Percentiles rank a stretch among this genome's conserved stretches.
These are phyloP conservation scores for Russula sp. DNA, from an alignment of 768 basidiomycete genomes.

Conservation along the genomic window DNA sequence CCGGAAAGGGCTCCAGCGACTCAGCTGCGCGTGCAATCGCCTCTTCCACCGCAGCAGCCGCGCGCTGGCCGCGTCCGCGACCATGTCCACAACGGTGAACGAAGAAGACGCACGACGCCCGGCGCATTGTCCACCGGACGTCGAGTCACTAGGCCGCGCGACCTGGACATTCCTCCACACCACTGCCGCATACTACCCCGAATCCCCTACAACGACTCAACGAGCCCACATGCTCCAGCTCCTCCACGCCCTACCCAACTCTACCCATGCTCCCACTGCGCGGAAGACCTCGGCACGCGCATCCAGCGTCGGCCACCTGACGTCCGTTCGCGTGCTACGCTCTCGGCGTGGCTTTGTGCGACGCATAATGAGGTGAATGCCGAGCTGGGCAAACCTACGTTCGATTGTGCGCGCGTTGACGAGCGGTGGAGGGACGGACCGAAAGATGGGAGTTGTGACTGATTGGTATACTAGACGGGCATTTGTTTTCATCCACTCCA, in stretches of 20 bases:
- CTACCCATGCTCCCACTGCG: constrained; percentile 89
- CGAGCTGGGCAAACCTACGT: constrained; percentile 76
- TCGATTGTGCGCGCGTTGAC: constrained; percentile 78
- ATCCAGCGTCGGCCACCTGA: constrained; percentile 69
- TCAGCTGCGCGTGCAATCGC: constrained; percentile 40
- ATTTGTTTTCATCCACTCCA: neutral
- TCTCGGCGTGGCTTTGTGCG: constrained; percentile 87
- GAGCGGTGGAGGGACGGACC: constrained; percentile 95
- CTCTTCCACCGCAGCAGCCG: neutral
- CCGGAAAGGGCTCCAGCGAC: constrained; percentile 29
- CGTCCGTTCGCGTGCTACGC: constrained; percentile 61
- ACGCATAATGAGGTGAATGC: constrained; percentile 91
- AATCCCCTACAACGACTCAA: constrained; percentile 69
- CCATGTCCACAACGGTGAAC: constrained; percentile 25
- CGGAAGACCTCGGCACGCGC: constrained; percentile 72
- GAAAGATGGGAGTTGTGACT: constrained; percentile 85
- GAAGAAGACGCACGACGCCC: constrained; percentile 43
- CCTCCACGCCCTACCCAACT: constrained; percentile 73
- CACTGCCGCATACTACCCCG: constrained; percentile 93
- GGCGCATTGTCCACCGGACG: constrained; percentile 83
- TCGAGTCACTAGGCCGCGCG: constrained; percentile 82
- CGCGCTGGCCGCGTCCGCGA: neutral
- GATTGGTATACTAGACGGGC: neutral
- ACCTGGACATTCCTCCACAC: constrained; percentile 98
- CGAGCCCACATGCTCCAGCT: constrained; percentile 82